Evolutionary conservation across 177 flowering plant species (phyloP), one percentile per base, ranked within the genome.

Genomic region (Vitis hybrid): DNA sequence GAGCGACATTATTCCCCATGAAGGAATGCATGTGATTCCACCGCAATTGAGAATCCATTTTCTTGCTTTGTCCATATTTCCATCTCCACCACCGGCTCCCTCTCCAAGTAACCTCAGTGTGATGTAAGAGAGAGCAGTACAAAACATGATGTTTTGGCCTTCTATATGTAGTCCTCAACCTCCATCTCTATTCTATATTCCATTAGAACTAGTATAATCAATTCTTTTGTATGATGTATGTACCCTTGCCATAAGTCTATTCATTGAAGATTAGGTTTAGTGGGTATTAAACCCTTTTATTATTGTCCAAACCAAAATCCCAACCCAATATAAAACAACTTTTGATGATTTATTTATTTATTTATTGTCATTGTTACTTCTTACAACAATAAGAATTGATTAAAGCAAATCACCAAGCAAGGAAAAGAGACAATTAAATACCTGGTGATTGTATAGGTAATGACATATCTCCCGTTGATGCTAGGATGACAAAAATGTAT

Each of bases 1-100:
- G 18, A 86, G 86, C 86, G 84, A 86, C 27, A 75, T 62, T 73
- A 85, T 87, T 32, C 91, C 91, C 87, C 91, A 87, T 0, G 88
- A 86, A 2, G 89, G 85, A 48, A 84, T 82, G 61, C 9, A 79
- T 17, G 72, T 70, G 7, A 54, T 81, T 27, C 85, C 86, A 17
- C 87, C 91, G 52, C 69, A 84, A 40, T 81, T 79, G 54, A 78
- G 83, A 12, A 85, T 84, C 91, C 91, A 87, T 51, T 70, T 69
- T 32, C 87, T 67, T 13, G 76, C 87, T 56, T 70, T 75, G 1
- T 78, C 77, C 74, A 82, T 74, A 14, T 79, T 82, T 6, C 76
- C 74, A 24, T 81, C 75, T 0, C 86, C 87, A 40, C 72, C 86
- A 7, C 74, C 79, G 27, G 68, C 62, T 27, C 67, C 83, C 70